phyloP scores from a whole-genome alignment of 108 stramenopile genomes.

The Stephanodiscus minutulus region DNA sequence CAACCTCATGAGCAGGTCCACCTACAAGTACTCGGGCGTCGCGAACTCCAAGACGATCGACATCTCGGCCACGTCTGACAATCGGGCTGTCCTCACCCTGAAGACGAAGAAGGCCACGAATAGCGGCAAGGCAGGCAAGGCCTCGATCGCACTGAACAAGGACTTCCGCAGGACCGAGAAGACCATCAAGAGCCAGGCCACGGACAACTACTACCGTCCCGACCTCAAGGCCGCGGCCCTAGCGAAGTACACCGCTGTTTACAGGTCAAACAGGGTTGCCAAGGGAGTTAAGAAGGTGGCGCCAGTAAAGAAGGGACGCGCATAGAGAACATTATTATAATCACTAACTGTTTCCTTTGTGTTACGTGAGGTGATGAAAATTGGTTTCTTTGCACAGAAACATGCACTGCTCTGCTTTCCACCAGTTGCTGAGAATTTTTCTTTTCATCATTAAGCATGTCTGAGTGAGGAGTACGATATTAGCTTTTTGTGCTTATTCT shows the following conservation, averaged over 20 bases:
- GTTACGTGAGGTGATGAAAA: too few species aligned
- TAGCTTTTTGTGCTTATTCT: too few species aligned
- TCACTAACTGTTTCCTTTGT: neutral
- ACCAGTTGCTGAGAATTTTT: too few species aligned
- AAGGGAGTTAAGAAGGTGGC: slow-evolving; percentile 86
- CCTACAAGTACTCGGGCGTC: slow-evolving; percentile 92
- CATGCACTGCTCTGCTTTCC: too few species aligned
- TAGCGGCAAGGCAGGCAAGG: slow-evolving; percentile 63
- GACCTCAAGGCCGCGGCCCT: slow-evolving; percentile 84
- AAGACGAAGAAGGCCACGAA: slow-evolving; percentile 86
- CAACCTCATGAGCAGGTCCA: slow-evolving; percentile 86
- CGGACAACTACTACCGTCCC: slow-evolving; percentile 87
- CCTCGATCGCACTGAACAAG: slow-evolving; percentile 86
- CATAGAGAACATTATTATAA: slow-evolving; percentile 23
- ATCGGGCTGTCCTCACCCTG: slow-evolving; percentile 73
- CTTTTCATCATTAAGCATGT: too few species aligned
- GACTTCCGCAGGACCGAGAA: slow-evolving; percentile 81
- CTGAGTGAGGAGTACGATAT: too few species aligned
- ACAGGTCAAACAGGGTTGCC: slow-evolving; percentile 84
- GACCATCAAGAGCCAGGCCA: slow-evolving; percentile 71
- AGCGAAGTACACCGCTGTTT: slow-evolving; percentile 88
- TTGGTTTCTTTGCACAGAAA: neutral
- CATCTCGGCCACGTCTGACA: slow-evolving; percentile 66
- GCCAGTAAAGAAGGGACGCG: slow-evolving; percentile 89
- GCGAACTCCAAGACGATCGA: slow-evolving; percentile 89